Percentiles rank a stretch among this genome's conserved stretches.
Conservation (phyloP, 495 filamentous ascomycete genomes). For the Penicillium ochrochloron region DNA sequence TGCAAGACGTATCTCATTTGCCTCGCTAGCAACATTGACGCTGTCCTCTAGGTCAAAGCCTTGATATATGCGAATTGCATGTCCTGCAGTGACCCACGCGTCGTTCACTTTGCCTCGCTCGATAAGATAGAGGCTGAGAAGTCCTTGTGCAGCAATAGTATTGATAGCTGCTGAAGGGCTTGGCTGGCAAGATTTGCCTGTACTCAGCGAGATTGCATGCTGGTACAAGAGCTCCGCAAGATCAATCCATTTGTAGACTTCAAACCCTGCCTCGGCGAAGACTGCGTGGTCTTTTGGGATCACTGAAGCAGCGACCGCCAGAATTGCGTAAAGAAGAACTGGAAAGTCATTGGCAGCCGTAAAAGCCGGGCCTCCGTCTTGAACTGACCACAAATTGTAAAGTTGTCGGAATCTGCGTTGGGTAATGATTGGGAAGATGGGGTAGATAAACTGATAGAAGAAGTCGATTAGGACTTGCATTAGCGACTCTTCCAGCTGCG, state of each 20-base stretch:
- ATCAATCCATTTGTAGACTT: not conserved
- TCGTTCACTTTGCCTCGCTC: constrained; percentile 23
- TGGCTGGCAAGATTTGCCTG: not conserved
- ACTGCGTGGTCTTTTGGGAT: not conserved
- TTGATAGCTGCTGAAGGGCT: not conserved
- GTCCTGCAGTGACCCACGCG: constrained; percentile 26
- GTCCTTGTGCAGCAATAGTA: not conserved
- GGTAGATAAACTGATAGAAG: not conserved
- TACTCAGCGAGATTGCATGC: not conserved
- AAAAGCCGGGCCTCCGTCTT: not conserved
- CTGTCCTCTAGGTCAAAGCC: constrained; percentile 20
- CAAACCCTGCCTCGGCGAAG: not conserved
- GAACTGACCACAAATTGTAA: not conserved
- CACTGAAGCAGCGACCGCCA: not conserved
- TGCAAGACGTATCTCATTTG: not conserved
- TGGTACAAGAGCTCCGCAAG: not conserved
- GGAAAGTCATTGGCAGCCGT: not conserved
- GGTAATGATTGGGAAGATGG: not conserved
- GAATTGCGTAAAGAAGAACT: not conserved
- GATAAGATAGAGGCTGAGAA: constrained; percentile 21
- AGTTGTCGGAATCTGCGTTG: not conserved
- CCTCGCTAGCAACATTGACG: not conserved
- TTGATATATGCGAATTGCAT: constrained; percentile 27
- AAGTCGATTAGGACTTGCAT: not conserved
- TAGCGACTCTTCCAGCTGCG: not conserved